phyloP scores from a whole-genome alignment of 202 grass and related monocot species.

The Carex sylvatica region DNA sequence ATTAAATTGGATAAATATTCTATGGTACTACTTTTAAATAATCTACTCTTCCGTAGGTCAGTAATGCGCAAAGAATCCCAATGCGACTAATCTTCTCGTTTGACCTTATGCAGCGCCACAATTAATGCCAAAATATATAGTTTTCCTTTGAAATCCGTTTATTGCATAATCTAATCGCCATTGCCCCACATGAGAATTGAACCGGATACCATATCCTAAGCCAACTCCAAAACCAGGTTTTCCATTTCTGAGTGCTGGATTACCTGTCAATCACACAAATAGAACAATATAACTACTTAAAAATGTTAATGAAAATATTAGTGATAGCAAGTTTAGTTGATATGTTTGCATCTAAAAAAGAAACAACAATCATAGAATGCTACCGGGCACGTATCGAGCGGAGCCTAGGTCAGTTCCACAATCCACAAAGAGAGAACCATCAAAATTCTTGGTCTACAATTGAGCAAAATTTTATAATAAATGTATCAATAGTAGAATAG shows the following conservation, averaged over 20 bases:
- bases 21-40: background rate
- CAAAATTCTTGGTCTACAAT: conserved; percentile 73
- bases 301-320: background rate
- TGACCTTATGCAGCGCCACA: conserved; percentile 36
- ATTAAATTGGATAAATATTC: background rate
- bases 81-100: background rate
- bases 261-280: conserved; percentile 46
- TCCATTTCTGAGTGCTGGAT: conserved; percentile 78
- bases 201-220: conserved; percentile 76
- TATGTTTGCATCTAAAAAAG: conserved; percentile 18
- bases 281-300: background rate
- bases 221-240: conserved; percentile 87
- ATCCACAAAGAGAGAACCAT: conserved; percentile 87
- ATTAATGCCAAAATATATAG: conserved; percentile 89
- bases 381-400: conserved; percentile 86
- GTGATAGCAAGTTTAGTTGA: conserved; percentile 1
- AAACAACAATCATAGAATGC: conserved; percentile 10
- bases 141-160: conserved; percentile 82
- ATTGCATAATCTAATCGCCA: conserved; percentile 69
- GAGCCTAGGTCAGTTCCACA: conserved; percentile 89
- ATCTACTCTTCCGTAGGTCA: background rate
- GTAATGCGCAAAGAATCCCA: background rate
- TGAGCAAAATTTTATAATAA: conserved; percentile 31
- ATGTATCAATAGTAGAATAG: background rate
- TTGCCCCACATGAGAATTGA: conserved; percentile 81